Base-by-base conservation (phyloP, 2,329 filamentous ascomycete species). In the Dactylonectria estremocensis region DNA sequence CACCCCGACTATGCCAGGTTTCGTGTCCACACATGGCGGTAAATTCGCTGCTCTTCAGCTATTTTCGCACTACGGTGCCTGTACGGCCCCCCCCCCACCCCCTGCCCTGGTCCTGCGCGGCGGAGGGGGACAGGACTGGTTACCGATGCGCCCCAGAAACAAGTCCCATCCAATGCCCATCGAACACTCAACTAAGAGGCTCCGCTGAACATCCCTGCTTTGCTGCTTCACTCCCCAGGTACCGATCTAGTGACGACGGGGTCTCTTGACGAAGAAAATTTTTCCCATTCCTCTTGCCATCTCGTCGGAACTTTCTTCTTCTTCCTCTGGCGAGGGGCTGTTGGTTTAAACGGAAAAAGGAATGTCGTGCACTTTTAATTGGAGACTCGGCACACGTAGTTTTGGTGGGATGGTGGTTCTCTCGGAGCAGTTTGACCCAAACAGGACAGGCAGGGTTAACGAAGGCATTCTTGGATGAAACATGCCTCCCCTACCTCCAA, bases 201-300 rank as follows among this genome's bases (percentile, higher is more conserved):
- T 64, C 61, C 46, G 46, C 52, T 35, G 46, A 14, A 49, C 18
- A 55, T 59, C 64, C 64, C 60, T 67, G 54, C 49, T 20, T 13
- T 35, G 16, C 31, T 53, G n/a, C n/a, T 54, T 67, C 37, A 59
- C 54, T 63, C 52, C 33, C 58, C 55, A 66, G 64, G 59, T 64
- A 67, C 64, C 64, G 60, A 64, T 64, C 60, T 64, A 59, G 54
- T 48, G 49, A 64, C 48, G 55, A 31, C 46, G 53, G 50, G 62
- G n/a, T 48, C 16, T 22, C n/a, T 31, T 18, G 28, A 14, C 46
- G 54, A 48, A 43, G 60, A 56, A 63, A 61, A 54, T 20, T 67
- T 67, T 58, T 64, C 53, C 22, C 37, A 31, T 49, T 52, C 43
- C 6, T 50, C 31, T 55, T 24, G 28, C 52, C 28, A n/a, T 40